Evolutionary conservation across 257 asterid genomes (phyloP), one percentile per base, ranked within the genome.

Genomic region (Penstemon barbatus): DNA sequence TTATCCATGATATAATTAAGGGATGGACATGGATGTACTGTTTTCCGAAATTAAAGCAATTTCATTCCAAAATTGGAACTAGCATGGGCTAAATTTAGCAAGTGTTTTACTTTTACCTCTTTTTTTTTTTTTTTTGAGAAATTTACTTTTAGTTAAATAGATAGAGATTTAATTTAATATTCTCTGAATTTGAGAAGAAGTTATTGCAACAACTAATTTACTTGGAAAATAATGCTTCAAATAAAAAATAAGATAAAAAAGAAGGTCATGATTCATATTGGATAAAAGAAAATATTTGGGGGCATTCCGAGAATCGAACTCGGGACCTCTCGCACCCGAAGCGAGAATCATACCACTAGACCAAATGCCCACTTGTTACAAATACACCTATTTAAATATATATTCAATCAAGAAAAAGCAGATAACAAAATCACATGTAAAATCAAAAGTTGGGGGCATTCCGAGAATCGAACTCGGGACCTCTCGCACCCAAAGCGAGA

Each of bases 401-500:
- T 25, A 25, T 25, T 25, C 33, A 1, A 25, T 1, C 2, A 25
- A 25, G 3, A 25, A 1, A 25, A 2, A 15, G 0, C n/a, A 15
- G 18, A 15, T 15, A 15, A 15, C 18, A 15, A 15, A 15, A 15
- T 15, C 0, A 25, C 33, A 25, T 1, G 33, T 25, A 25, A 25
- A 25, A 25, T 25, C 2, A 0, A 25, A 25, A 1, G 33, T 25
- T 25, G 48, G 87, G 94, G 88, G 84, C 88, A 85, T 86, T 89
- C 89, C 89, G 81, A 86, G 88, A 82, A 84, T 92, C 71, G 81
- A 89, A 81, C 87, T 82, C 77, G 75, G 82, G 89, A 81, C 95
- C 92, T 81, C 88, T 79, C 87, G 87, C 91, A 78, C 93, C 92
- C 86, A 53, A 78, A 91, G 89, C 80, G 83, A 83, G 95, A 87